Percentiles rank a stretch among this genome's conserved stretches.
phyloP scores from a whole-genome alignment of 2,329 filamentous ascomycete genomes.

The Colletotrichum phormii region DNA sequence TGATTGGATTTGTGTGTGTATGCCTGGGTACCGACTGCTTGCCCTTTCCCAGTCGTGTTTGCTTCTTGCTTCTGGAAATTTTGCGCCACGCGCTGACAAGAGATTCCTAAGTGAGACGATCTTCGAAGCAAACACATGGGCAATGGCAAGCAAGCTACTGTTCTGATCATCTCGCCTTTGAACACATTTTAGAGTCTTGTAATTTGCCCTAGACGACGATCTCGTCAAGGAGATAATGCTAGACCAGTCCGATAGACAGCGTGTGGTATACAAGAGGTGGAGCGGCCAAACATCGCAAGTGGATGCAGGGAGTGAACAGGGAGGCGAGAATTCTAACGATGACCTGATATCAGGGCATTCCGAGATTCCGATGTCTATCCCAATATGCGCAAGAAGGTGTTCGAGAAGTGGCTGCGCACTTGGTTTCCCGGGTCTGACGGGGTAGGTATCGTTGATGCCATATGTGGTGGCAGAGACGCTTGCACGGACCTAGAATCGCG shows the following conservation, averaged over 20 bases:
- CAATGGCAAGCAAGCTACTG: neutral
- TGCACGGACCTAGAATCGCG: constrained; percentile 11
- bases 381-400: neutral
- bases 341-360: neutral
- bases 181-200: neutral
- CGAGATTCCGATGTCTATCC: neutral
- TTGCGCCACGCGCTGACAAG: constrained; percentile 4
- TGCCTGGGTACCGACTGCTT: neutral
- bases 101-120: neutral
- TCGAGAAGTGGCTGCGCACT: neutral
- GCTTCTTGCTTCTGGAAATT: constrained; percentile 14
- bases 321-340: neutral
- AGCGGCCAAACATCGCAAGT: constrained; percentile 4
- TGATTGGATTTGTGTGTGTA: neutral
- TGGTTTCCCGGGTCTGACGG: neutral
- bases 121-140: neutral
- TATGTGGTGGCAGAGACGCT: neutral
- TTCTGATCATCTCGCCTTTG: neutral
- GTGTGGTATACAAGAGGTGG: neutral
- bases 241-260: neutral
- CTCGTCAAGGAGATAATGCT: neutral
- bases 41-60: constrained; percentile 1
- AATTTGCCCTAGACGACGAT: neutral
- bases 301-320: constrained; percentile 8
- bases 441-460: neutral